Evolutionary conservation across 495 filamentous ascomycete genomes (phyloP).

Genomic region (Hyaloscypha hepaticicola): DNA sequence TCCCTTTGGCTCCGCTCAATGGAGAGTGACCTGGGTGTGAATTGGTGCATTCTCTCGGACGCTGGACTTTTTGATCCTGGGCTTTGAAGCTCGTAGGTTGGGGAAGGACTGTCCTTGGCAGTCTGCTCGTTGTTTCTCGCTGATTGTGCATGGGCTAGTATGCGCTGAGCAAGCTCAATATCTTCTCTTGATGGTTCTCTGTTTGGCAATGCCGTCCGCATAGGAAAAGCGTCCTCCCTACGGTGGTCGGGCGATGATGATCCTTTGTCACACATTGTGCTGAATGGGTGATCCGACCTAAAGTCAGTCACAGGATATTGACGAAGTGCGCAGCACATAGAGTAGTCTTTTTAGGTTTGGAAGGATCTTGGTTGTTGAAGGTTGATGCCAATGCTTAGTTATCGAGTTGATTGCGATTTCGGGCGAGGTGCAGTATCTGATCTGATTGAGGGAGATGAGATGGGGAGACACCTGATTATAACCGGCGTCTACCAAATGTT

Average conservation of each 20-base stretch:
- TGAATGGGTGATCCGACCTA: constrained; percentile 29
- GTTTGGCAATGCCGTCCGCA: constrained; percentile 20
- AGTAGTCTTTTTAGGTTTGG: constrained; percentile 2
- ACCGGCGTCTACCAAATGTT: not conserved
- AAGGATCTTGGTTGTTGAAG: not conserved
- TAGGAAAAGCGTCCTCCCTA: constrained; percentile 21
- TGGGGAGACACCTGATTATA: constrained; percentile 1
- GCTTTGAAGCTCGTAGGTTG: constrained; percentile 13
- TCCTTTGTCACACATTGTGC: constrained; percentile 23
- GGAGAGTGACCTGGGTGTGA: constrained; percentile 14
- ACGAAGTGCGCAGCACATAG: constrained; percentile 28
- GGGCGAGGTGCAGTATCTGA: constrained; percentile 1
- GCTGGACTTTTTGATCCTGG: constrained; percentile 22
- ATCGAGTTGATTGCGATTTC: not conserved
- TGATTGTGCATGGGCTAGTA: constrained; percentile 23
- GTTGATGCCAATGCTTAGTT: not conserved
- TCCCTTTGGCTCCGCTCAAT: constrained; percentile 20
- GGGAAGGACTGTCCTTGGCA: constrained; percentile 14
- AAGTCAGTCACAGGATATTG: constrained; percentile 28
- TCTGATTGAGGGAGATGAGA: constrained; percentile 2
- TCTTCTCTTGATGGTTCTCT: constrained; percentile 29
- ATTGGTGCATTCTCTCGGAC: constrained; percentile 13
- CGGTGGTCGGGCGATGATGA: constrained; percentile 23
- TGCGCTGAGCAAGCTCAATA: constrained; percentile 25
- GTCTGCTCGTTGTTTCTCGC: not conserved